A percentile compares a stretch with the other conserved stretches of the same genome.
Conservation (phyloP, 192 early-diverging fungal species). For the Polychytrium aggregatum region DNA sequence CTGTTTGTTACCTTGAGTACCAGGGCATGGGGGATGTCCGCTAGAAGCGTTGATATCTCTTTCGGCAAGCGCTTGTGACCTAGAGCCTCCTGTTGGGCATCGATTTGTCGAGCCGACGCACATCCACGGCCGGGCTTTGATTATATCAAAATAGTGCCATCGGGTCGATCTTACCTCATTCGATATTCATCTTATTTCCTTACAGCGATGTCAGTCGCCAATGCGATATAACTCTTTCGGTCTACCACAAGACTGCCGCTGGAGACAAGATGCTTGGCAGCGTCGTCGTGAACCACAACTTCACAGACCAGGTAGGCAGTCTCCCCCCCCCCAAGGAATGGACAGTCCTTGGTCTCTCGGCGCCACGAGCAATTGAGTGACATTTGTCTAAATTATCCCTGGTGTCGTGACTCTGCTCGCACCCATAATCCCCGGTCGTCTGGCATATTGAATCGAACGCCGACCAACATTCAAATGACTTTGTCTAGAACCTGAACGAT, state of each 20-base stretch:
- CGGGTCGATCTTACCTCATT: background rate
- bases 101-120: too few relatives aligned
- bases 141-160: background rate
- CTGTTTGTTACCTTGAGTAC: background rate
- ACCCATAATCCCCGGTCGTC: too few relatives aligned
- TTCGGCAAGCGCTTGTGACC: background rate
- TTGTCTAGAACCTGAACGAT: conserved; percentile 19
- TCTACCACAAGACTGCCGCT: conserved; percentile 9
- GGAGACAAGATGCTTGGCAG: conserved; percentile 12
- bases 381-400: too few relatives aligned
- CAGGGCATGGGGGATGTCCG: background rate
- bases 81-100: background rate
- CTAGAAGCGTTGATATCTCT: background rate
- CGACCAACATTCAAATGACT: too few relatives aligned
- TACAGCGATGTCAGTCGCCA: conserved; percentile 26
- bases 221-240: conserved; percentile 15
- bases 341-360: too few relatives aligned
- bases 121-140: too few relatives aligned
- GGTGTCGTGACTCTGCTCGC: too few relatives aligned
- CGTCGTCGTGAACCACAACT: conserved; percentile 9
- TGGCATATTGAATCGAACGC: too few relatives aligned
- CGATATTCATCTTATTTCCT: conserved; percentile 3
- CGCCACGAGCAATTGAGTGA: too few relatives aligned
- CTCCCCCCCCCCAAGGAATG: too few relatives aligned
- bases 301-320: conserved; percentile 16